phyloP scores from a whole-genome alignment of 2,329 filamentous ascomycete species.

The Colletotrichum tropicicola region DNA sequence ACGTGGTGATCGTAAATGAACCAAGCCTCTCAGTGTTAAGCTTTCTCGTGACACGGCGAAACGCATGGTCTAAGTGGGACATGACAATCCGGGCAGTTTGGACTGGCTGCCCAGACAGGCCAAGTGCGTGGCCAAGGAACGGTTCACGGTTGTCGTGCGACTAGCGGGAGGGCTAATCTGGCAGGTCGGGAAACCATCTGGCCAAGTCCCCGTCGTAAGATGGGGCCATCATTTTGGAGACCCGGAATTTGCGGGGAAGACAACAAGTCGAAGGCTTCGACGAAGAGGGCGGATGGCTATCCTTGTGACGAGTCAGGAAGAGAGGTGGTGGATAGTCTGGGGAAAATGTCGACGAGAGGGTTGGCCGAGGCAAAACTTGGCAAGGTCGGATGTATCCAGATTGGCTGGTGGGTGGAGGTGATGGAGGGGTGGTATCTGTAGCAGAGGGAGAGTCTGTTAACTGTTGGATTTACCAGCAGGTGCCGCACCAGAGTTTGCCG shows the following conservation, averaged over 20 bases:
- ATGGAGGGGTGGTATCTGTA: not conserved
- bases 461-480: not conserved
- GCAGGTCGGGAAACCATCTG: conserved; percentile 12
- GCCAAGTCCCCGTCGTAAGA: conserved; percentile 3
- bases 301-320: conserved; percentile 18
- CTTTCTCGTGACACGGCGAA: conserved; percentile 26
- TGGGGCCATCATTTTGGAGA: conserved; percentile 4
- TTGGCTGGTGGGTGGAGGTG: not conserved
- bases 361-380: conserved; percentile 4
- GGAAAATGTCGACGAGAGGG: conserved; percentile 1
- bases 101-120: conserved; percentile 5
- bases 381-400: not conserved
- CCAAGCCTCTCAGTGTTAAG: conserved; percentile 3
- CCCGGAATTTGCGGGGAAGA: conserved; percentile 27
- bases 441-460: not conserved
- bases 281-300: conserved; percentile 7
- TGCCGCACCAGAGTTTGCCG: not conserved
- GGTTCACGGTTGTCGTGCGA: conserved; percentile 24
- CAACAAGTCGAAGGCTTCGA: not conserved
- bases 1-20: not conserved
- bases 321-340: conserved; percentile 28
- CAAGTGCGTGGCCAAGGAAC: conserved; percentile 22
- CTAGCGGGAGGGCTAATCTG: conserved; percentile 30
- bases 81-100: not conserved
- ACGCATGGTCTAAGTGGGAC: conserved; percentile 15